phyloP scores from a whole-genome alignment of 768 basidiomycete genomes.

The Suillus cothurnatus region DNA sequence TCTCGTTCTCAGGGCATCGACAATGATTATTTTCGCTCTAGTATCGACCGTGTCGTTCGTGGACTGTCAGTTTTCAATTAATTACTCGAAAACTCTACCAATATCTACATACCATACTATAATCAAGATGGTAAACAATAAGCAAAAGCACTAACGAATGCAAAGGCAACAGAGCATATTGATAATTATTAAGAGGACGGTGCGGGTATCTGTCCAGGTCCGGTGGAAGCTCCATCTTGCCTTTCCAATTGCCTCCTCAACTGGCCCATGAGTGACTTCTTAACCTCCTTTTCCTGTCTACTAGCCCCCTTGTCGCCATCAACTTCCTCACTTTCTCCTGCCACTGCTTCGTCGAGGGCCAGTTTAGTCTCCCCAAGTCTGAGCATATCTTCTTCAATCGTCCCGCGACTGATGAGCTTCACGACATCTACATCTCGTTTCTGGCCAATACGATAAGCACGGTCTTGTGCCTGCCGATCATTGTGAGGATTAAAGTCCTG shows the following conservation, averaged over 20 bases:
- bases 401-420: conserved; percentile 88
- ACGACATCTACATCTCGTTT: conserved; percentile 93
- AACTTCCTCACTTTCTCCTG: conserved; percentile 65
- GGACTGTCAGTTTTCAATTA: conserved; percentile 51
- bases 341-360: conserved; percentile 91
- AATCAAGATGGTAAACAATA: conserved; percentile 10
- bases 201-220: not conserved
- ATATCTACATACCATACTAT: conserved; percentile 23
- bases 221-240: conserved; percentile 37
- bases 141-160: conserved; percentile 13
- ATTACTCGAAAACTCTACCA: conserved; percentile 7
- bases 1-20: conserved; percentile 85
- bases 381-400: conserved; percentile 97
- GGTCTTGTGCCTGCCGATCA: conserved; percentile 96
- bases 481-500: conserved; percentile 99
- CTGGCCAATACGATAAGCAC: conserved; percentile 96
- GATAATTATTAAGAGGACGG: conserved; percentile 15
- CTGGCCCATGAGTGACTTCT: conserved; percentile 82
- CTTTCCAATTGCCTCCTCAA: conserved; percentile 81
- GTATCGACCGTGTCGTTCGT: conserved; percentile 74
- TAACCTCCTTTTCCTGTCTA: conserved; percentile 78
- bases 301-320: conserved; percentile 60
- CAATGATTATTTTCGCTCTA: conserved; percentile 87
- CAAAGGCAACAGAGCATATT: conserved; percentile 12
- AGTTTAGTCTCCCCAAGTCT: conserved; percentile 88